Percentiles rank a stretch among this genome's conserved stretches.
phyloP scores from a whole-genome alignment of 2,329 filamentous ascomycete species.

The Ceratocystis ficicola region DNA sequence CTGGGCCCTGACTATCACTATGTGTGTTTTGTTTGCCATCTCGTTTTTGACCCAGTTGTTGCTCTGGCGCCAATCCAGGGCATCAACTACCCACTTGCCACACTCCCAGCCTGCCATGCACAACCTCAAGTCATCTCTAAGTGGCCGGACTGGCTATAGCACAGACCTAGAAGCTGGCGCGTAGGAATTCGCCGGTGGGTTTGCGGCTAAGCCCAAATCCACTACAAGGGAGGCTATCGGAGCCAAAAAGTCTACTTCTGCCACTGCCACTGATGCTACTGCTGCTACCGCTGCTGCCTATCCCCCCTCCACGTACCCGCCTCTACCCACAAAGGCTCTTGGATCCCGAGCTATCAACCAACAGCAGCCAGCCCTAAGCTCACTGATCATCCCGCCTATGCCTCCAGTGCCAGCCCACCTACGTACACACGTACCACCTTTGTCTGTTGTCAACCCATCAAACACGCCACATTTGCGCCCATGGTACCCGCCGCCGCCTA shows the following conservation, averaged over 20 bases:
- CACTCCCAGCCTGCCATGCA: conserved; percentile 10
- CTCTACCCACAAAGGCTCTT: conserved; percentile 5
- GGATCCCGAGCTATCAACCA: conserved; percentile 15
- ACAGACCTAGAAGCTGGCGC: conserved; percentile 12
- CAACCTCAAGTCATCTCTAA: background rate
- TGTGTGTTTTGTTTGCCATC: conserved; percentile 59
- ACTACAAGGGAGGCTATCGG: background rate
- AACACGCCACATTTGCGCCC: background rate
- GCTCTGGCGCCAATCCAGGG: conserved; percentile 41
- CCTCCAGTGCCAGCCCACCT: conserved; percentile 18
- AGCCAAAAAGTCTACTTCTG: background rate
- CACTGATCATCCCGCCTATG: conserved; percentile 18
- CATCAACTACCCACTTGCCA: conserved; percentile 11
- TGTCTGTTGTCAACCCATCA: background rate
- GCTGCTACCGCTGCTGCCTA: background rate
- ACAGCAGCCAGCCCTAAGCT: background rate
- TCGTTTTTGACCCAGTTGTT: conserved; percentile 46
- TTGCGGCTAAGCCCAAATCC: background rate
- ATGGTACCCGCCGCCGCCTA: conserved; percentile 24
- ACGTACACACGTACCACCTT: conserved; percentile 1
- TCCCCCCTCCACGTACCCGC: background rate
- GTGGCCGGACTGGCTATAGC: conserved; percentile 8
- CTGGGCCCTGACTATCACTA: conserved; percentile 72
- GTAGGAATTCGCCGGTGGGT: conserved; percentile 18
- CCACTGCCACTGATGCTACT: background rate